phyloP scores from a whole-genome alignment of 805 yeast genomes.

The Kazachstania africana region DNA sequence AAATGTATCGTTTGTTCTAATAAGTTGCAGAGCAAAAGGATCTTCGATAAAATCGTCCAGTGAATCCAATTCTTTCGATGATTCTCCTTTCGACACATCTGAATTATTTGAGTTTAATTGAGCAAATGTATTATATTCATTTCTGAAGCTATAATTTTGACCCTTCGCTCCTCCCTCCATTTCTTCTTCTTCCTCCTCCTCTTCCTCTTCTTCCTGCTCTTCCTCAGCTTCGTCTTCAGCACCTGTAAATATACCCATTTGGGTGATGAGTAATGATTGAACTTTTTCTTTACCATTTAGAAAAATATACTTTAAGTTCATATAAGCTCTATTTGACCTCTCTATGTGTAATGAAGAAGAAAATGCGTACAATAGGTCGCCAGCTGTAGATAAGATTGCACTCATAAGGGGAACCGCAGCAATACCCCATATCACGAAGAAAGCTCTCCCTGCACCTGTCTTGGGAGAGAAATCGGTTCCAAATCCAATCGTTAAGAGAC shows the following conservation, averaged over 20 bases:
- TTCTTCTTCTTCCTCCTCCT: not conserved
- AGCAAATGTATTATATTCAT: not conserved
- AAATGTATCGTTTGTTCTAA: not conserved
- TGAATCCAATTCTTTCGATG: not conserved
- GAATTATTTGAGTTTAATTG: not conserved
- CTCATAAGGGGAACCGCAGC: slow-evolving; percentile 85
- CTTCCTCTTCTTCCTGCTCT: slow-evolving; percentile 1
- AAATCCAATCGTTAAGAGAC: slow-evolving; percentile 74
- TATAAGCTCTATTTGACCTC: slow-evolving; percentile 8
- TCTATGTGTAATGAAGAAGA: slow-evolving; percentile 13
- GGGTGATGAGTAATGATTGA: not conserved
- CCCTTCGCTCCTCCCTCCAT: not conserved
- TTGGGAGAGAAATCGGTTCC: slow-evolving; percentile 71
- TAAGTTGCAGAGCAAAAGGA: not conserved
- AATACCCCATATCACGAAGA: slow-evolving; percentile 72
- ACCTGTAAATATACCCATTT: not conserved
- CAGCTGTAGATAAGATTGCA: slow-evolving; percentile 56
- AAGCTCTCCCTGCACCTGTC: slow-evolving; percentile 53
- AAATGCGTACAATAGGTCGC: slow-evolving; percentile 34
- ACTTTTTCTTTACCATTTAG: slow-evolving; percentile 2
- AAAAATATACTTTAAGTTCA: slow-evolving; percentile 6
- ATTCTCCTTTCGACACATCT: not conserved
- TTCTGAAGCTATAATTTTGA: no score
- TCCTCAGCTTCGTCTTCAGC: slow-evolving; percentile 3
- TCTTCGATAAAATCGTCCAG: not conserved